Base-by-base conservation (phyloP, 1,139 yeast species). In the Cylindricascospora bacillispora region DNA sequence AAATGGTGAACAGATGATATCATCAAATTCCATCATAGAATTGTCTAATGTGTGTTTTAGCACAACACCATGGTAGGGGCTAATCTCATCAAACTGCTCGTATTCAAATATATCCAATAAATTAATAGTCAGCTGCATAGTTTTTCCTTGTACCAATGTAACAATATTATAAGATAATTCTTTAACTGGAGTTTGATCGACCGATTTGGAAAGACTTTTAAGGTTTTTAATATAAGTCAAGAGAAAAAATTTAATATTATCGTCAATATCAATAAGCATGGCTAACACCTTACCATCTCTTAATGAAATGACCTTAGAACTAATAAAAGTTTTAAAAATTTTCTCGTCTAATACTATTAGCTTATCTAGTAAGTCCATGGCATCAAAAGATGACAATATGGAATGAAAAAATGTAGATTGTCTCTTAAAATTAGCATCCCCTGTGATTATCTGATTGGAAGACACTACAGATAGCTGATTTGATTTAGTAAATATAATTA, bases 391-490 rank as follows among this genome's bases (percentile, higher is more conserved):
- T n/a, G n/a, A n/a, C n/a, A n/a, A n/a, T n/a, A n/a, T n/a, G n/a
- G n/a, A n/a, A n/a, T n/a, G n/a, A n/a, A n/a, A n/a, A 5, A 41
- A 36, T 7, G 7, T 18, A 10, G 21, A 18, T 7, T 7, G 9
- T 7, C 7, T 27, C 12, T 22, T 13, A 22, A 39, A 44, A 12
- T 33, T 27, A 2, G 45, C 34, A 23, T 49, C 53, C 1, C 53
- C 55, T 1, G 52, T 46, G 38, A 47, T 39, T 2, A 50, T 37
- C 32, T 50, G 53, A 24, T 44, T 44, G 2, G 49, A 47, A 7
- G 48, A 41, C 2, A 49, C 34, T 3, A 48, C 18, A 3, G 36
- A 32, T 5, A 29, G 25, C 3, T 21, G 15, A 10, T 18, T 18
- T 18, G 10, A 7, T 7, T 7, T 7, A 10, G 21, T 18, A 7